These are phyloP conservation scores for Aspergillus novoparasiticus DNA, from an alignment of 2,329 filamentous ascomycete genomes.

Conservation along the genomic window DNA sequence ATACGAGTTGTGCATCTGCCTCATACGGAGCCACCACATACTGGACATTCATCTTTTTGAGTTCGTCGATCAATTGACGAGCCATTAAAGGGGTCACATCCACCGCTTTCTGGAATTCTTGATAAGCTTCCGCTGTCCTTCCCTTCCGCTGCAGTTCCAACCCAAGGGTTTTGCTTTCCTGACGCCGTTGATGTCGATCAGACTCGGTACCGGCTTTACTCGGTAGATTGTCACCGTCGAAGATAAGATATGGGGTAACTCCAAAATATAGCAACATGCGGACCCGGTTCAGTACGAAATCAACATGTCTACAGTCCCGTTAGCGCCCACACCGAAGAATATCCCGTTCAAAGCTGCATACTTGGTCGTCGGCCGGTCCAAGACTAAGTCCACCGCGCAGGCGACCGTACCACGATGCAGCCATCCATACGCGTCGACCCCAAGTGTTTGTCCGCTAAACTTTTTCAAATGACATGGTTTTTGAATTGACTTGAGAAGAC, in stretches of 20 bases:
- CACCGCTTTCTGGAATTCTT: constrained; percentile 90
- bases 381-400: constrained; percentile 87
- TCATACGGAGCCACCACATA: constrained; percentile 97
- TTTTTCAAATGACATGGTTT: constrained; percentile 84
- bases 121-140: constrained; percentile 75
- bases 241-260: constrained; percentile 90
- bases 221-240: constrained; percentile 92
- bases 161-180: constrained; percentile 74
- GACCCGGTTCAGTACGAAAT: constrained; percentile 86
- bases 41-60: constrained; percentile 76
- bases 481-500: constrained; percentile 94
- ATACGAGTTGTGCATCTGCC: constrained; percentile 94
- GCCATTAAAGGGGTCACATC: constrained; percentile 98
- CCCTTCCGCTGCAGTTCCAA: constrained; percentile 80
- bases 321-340: constrained; percentile 53
- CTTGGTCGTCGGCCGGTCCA: constrained; percentile 86
- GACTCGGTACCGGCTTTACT: constrained; percentile 89
- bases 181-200: constrained; percentile 72
- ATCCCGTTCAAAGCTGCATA: constrained; percentile 48
- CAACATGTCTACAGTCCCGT: constrained; percentile 68
- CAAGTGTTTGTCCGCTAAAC: constrained; percentile 83
- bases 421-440: constrained; percentile 98
- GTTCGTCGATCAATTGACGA: constrained; percentile 82
- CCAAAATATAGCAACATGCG: constrained; percentile 94
- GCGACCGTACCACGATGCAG: constrained; percentile 89